phyloP scores from a whole-genome alignment of 345 rosid genomes.

The Xanthoceras sorbifolium region DNA sequence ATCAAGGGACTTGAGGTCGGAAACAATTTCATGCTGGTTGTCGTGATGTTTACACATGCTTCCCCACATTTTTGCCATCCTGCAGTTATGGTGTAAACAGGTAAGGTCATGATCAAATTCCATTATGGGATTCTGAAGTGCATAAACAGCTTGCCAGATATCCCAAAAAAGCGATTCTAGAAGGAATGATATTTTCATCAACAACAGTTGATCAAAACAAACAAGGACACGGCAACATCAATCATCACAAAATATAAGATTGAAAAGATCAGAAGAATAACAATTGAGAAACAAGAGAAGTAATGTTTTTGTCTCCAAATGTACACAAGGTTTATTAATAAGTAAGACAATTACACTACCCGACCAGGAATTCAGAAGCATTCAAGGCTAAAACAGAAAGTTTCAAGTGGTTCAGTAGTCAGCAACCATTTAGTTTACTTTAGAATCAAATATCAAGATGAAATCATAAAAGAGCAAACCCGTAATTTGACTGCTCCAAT shows the following conservation, averaged over 20 bases:
- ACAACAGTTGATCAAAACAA: not conserved
- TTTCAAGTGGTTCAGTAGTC: too few relatives aligned
- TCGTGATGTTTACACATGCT: constrained; percentile 69
- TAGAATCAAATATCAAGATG: not conserved
- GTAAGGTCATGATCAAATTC: constrained; percentile 12
- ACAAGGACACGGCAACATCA: not conserved
- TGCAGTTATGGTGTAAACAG: constrained; percentile 28
- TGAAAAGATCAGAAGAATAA: not conserved
- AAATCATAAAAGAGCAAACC: not conserved
- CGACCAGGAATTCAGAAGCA: not conserved
- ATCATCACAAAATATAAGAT: not conserved
- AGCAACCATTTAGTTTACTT: not conserved
- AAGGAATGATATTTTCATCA: not conserved
- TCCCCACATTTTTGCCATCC: constrained; percentile 94
- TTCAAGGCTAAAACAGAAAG: too few relatives aligned
- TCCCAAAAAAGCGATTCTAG: not conserved
- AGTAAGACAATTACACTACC: not conserved
- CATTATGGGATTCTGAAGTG: constrained; percentile 2
- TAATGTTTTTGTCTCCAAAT: not conserved
- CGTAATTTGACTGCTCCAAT: not conserved
- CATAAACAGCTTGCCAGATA: not conserved
- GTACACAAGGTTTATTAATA: not conserved
- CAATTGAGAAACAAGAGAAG: not conserved
- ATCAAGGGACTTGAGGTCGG: constrained; percentile 69
- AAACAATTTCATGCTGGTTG: constrained; percentile 63